Percentiles rank a stretch among this genome's conserved stretches.
Evolutionary conservation across 2,329 filamentous ascomycete species (phyloP).

Genomic region (Alternaria arbusti): DNA sequence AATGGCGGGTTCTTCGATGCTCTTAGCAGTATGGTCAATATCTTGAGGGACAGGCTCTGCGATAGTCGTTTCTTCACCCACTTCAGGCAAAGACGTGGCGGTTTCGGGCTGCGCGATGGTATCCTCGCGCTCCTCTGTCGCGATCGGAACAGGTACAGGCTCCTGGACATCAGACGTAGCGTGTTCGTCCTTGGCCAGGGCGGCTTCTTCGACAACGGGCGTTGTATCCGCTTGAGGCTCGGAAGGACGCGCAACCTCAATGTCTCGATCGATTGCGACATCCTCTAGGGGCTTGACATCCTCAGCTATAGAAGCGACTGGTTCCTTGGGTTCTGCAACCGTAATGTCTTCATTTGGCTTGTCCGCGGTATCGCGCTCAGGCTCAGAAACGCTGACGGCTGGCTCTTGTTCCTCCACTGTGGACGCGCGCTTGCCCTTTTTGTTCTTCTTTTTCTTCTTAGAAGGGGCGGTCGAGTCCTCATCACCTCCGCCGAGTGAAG

Average conservation of each 20-base stretch:
- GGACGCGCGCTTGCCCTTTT: conserved; percentile 30
- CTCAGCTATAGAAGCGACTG: neutral
- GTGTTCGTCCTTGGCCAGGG: neutral
- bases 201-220: neutral
- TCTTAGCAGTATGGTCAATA: neutral
- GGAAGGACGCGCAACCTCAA: neutral
- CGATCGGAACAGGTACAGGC: neutral
- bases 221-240: neutral
- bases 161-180: neutral
- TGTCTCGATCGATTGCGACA: neutral
- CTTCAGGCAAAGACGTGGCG: neutral
- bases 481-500: conserved; percentile 6
- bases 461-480: conserved; percentile 9
- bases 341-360: neutral
- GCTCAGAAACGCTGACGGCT: conserved; percentile 6
- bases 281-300: neutral
- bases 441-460: conserved; percentile 35
- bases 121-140: neutral
- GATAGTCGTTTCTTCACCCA: neutral
- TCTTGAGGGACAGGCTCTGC: neutral
- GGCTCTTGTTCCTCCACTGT: conserved; percentile 16
- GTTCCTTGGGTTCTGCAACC: neutral
- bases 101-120: neutral
- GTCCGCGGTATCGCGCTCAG: neutral
- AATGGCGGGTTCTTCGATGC: neutral